Evolutionary conservation across 805 yeast genomes (phyloP).

Genomic region (Wickerhamiella australiensis): DNA sequence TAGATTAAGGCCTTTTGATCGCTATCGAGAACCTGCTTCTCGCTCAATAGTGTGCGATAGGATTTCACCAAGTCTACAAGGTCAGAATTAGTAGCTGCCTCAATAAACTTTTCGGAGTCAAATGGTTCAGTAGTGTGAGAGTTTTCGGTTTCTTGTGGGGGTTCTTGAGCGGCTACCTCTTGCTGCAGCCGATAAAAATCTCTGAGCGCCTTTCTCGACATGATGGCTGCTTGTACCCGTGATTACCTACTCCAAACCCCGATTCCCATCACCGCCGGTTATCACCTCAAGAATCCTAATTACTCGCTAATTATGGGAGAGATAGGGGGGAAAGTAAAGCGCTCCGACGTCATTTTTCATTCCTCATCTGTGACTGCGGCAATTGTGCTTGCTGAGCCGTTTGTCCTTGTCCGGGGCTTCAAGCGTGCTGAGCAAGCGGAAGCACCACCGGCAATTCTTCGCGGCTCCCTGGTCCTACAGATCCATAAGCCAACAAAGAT

Average conservation of each 20-base stretch:
- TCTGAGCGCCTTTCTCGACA: slow-evolving; percentile 24
- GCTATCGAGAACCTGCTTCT: slow-evolving; percentile 26
- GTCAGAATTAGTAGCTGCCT: slow-evolving; percentile 17
- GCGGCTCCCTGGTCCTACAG: slow-evolving; percentile 67
- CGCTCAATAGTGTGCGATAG: slow-evolving; percentile 23
- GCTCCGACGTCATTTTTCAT: slow-evolving; percentile 2
- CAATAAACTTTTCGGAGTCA: slow-evolving; percentile 20
- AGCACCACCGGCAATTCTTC: slow-evolving; percentile 62
- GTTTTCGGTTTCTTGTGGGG: slow-evolving; percentile 6
- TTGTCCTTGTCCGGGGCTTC: slow-evolving; percentile 72
- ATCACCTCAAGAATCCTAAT: no score
- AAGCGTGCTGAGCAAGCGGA: slow-evolving; percentile 48
- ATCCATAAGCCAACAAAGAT: slow-evolving; percentile 61
- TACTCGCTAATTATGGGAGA: slow-evolving; percentile 3
- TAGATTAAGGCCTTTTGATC: slow-evolving; percentile 32
- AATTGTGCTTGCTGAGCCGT: slow-evolving; percentile 56
- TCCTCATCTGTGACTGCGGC: slow-evolving; percentile 20
- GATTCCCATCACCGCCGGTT: neutral
- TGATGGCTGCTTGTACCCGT: neutral
- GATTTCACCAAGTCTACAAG: slow-evolving; percentile 21
- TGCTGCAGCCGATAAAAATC: slow-evolving; percentile 29
- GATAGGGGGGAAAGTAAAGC: slow-evolving; percentile 3
- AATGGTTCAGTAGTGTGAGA: slow-evolving; percentile 13
- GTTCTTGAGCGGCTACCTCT: slow-evolving; percentile 13
- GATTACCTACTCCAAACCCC: slow-evolving; percentile 1